Evolutionary conservation across 2,329 filamentous ascomycete species (phyloP), one percentile per base, ranked within the genome.

Genomic region (Lojkania enalia): DNA sequence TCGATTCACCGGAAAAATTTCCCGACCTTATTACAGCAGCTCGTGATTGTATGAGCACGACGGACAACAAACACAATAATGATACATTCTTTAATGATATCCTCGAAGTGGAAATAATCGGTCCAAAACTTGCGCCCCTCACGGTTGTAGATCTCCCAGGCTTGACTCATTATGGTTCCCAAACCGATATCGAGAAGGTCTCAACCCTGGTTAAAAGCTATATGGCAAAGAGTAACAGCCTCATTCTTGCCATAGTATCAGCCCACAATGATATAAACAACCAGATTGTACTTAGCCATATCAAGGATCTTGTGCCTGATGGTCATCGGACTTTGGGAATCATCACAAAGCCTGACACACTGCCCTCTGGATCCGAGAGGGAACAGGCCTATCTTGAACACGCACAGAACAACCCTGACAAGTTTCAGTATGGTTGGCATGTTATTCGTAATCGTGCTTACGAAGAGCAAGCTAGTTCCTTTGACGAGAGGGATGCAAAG

Each of bases 91-190:
- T 49, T 14, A 44, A 61, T 3, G 64, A 69, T 37, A 52, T 64
- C 11, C 39, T 70, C 7, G 44, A 54, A 7, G 58, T 70, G 32
- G 52, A 58, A 19, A 58, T 68, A 11, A 51, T 51, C 20, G 69
- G 66, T 5, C 64, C 60, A 12, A 52, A 65, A 20, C 52, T 63
- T 4, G 68, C 71, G 1, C 74, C 76, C 1, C 62, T 83, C 6
- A 82, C 75, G 0, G 63, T 82, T 0, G 78, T 83, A 9, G 80
- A 83, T 48, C 69, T 83, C 3, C 79, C 80, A 0, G 79, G 79
- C 1, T 63, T 84, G 5, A 78, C 82, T 39, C 71, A 77, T 21
- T 71, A 72, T 0, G 33, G 21, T 5, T 20, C 9, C 15, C 9
- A 6, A 6, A 0, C 74, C 76, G 9, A 67, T 70, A n/a, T n/a